phyloP scores from a whole-genome alignment of 2,329 filamentous ascomycete species.

The Mariannaea elegans region DNA sequence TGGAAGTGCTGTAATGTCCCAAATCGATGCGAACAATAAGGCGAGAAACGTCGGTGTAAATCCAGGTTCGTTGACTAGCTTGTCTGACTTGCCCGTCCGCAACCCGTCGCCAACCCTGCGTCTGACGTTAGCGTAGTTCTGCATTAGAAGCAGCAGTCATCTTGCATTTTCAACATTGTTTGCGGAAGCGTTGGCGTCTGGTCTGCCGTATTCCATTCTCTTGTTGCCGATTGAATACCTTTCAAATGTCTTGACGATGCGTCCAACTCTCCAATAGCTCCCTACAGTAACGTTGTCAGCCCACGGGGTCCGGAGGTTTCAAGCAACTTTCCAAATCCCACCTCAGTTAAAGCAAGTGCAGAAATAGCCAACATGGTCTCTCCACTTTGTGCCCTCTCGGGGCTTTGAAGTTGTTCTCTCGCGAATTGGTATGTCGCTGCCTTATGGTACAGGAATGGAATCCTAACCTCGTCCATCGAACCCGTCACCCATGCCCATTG shows the following conservation, averaged over 20 bases:
- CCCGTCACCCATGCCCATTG: slow-evolving; percentile 58
- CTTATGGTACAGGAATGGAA: slow-evolving; percentile 57
- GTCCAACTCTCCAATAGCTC: slow-evolving; percentile 53
- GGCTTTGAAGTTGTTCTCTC: slow-evolving; percentile 51
- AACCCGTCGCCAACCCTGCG: slow-evolving; percentile 52
- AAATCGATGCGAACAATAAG: slow-evolving; percentile 54
- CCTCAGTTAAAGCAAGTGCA: slow-evolving; percentile 55
- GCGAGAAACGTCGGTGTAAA: slow-evolving; percentile 57
- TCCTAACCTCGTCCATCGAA: slow-evolving; percentile 54
- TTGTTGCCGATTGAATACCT: slow-evolving; percentile 46
- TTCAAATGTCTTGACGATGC: slow-evolving; percentile 54
- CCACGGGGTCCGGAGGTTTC: neutral
- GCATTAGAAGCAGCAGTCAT: neutral
- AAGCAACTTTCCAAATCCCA: slow-evolving; percentile 30
- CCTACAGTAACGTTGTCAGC: slow-evolving; percentile 41
- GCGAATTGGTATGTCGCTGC: slow-evolving; percentile 57
- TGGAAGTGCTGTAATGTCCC: slow-evolving; percentile 48
- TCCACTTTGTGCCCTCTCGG: slow-evolving; percentile 50
- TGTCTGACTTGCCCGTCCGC: slow-evolving; percentile 50
- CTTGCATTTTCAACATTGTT: slow-evolving; percentile 54
- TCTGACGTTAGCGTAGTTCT: slow-evolving; percentile 20
- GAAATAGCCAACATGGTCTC: slow-evolving; percentile 55
- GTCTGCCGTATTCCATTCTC: slow-evolving; percentile 31
- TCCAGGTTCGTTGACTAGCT: slow-evolving; percentile 51
- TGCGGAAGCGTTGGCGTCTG: slow-evolving; percentile 48